phyloP scores from a whole-genome alignment of 495 filamentous ascomycete species.

The Apiosordaria backusii region DNA sequence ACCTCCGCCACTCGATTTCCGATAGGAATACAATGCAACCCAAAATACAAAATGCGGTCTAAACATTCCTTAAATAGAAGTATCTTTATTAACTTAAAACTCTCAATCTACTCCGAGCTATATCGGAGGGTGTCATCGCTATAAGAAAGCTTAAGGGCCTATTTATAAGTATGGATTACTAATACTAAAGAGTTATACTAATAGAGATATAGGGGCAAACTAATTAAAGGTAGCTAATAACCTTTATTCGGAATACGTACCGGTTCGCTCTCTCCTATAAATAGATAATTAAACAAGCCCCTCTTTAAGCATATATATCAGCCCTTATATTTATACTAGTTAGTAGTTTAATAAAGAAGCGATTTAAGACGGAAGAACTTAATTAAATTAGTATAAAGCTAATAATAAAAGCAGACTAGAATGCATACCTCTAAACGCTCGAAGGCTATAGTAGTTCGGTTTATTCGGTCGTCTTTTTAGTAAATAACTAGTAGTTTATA shows the following conservation, averaged over 20 bases:
- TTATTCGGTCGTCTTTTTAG: conserved; percentile 12
- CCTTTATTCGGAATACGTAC: conserved; percentile 19
- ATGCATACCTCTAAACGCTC: conserved; percentile 12
- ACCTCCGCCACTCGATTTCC: conserved; percentile 27
- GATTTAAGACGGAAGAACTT: conserved; percentile 6
- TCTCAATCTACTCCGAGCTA: conserved; percentile 34
- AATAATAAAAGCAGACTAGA: conserved; percentile 3
- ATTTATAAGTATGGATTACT: conserved; percentile 18
- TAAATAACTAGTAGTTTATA: conserved; percentile 61
- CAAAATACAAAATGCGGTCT: conserved; percentile 1
- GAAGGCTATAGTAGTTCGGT: conserved; percentile 14
- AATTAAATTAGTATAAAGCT: conserved; percentile 3
- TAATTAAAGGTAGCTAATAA: conserved; percentile 8
- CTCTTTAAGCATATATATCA: conserved; percentile 19
- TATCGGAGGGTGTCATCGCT: conserved; percentile 24
- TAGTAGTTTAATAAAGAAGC: background rate
- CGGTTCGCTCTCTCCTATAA: conserved; percentile 31
- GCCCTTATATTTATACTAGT: conserved; percentile 3
- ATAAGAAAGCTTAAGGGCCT: conserved; percentile 23
- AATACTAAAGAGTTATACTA: conserved; percentile 2
- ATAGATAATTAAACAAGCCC: conserved; percentile 25
- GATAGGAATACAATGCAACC: background rate
- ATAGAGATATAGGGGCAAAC: conserved; percentile 10
- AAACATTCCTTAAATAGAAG: conserved; percentile 13
- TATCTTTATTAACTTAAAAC: too few relatives aligned